Evolutionary conservation across 73 alveolate species (phyloP), one percentile per base, ranked within the genome.

Genomic region (Halteria grandinella): DNA sequence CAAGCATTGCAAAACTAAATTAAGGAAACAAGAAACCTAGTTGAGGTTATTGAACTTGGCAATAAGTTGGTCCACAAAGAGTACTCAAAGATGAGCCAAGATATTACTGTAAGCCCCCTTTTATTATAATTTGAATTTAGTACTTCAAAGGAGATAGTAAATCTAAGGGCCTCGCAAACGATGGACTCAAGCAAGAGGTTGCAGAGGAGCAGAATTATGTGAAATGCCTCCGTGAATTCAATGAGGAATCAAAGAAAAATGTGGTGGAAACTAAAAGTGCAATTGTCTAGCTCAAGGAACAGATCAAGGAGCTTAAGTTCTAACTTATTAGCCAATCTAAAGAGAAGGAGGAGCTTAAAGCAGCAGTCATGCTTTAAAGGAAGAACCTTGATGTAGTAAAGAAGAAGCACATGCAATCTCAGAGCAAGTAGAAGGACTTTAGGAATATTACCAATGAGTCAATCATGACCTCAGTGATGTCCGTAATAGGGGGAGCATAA

Each of bases 201-300:
- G 36, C 31, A 57, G 74, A 57, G 33, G 74, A 57, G 36, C 11
- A 57, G 28, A 57, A 39, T 29, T 57, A 33, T 57, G 14, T 57
- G 54, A 54, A 31, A 7, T 57, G 31, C 25, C 29, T 57, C 14
- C 31, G 12, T 5, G 2, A 57, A 10, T 14, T 33, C 31, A 31
- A 18, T 18, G n/a, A 5, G 3, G 74, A 57, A 33, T 57, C 31
- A n/a, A 17, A 31, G 6, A 28, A 6, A 8, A 17, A 57, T 14
- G n/a, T 57, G 5, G 28, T 33, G 36, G 58, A 57, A 31, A 14
- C 31, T n/a, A 8, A 29, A 29, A 3, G 10, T 12, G 52, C 55
- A 4, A 57, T 57, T 34, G 31, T 5, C 2, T 18, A 57, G 18
- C 8, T 57, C 2, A 27, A 57, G 5, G 6, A 7, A 5, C 18